These are phyloP conservation scores for Cladophialophora chaetospira DNA, from an alignment of 2,329 filamentous ascomycete genomes.

Conservation along the genomic window DNA sequence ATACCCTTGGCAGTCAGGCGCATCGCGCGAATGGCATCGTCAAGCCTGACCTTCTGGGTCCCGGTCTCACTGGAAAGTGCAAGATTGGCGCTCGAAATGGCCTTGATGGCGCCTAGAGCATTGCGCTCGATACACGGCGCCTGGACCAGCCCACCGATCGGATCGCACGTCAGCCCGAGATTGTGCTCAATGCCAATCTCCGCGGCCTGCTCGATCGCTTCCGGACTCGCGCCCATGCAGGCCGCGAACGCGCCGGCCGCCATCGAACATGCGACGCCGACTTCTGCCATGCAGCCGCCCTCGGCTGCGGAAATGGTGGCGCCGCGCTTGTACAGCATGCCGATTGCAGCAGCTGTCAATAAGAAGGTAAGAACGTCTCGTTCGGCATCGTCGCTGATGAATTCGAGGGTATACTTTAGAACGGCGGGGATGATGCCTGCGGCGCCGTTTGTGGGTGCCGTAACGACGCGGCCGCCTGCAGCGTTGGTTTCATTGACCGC, in stretches of 20 bases:
- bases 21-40: constrained; percentile 31
- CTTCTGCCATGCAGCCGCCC: constrained; percentile 31
- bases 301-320: constrained; percentile 31
- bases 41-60: constrained; percentile 28
- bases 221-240: constrained; percentile 29
- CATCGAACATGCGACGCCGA: constrained; percentile 31
- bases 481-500: constrained; percentile 31
- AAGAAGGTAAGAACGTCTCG: constrained; percentile 29
- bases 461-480: constrained; percentile 6
- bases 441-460: constrained; percentile 21
- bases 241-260: constrained; percentile 29
- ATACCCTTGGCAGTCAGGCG: constrained; percentile 30
- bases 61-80: constrained; percentile 27
- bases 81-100: constrained; percentile 29
- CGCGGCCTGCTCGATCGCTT: constrained; percentile 29
- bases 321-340: constrained; percentile 29
- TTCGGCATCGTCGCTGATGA: constrained; percentile 29
- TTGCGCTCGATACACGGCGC: constrained; percentile 31
- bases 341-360: constrained; percentile 28
- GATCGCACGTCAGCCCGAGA: constrained; percentile 30
- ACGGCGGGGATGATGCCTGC: constrained; percentile 30
- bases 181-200: constrained; percentile 32
- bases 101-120: constrained; percentile 30
- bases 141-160: constrained; percentile 29
- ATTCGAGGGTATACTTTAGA: constrained; percentile 29